phyloP scores from a whole-genome alignment of 1,139 yeast genomes.

The Zygosaccharomyces sapae region DNA sequence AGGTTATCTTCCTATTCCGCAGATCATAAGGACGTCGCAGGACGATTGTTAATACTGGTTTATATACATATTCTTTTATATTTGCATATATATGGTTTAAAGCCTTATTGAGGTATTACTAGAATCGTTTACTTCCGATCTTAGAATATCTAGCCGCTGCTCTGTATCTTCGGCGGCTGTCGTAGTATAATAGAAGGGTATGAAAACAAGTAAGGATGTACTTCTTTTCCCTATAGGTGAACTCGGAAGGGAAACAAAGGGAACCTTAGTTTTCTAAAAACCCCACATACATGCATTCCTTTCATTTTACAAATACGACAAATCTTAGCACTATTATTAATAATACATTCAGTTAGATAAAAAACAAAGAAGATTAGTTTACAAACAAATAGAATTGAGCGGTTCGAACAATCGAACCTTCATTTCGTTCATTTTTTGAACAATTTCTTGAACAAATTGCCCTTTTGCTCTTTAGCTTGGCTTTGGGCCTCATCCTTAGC shows the following conservation, averaged over 20 bases:
- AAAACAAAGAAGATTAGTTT: neutral
- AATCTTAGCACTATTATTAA: neutral
- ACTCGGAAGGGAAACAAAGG: neutral
- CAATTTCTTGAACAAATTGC: conserved; percentile 5
- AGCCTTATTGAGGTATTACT: neutral
- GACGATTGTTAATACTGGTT: neutral
- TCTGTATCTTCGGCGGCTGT: neutral
- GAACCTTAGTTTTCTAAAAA: no score
- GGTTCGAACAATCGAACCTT: neutral
- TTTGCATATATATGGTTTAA: neutral
- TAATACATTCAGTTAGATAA: neutral
- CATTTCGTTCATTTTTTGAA: conserved; percentile 2
- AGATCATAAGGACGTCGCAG: neutral
- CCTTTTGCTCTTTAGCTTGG: conserved; percentile 3
- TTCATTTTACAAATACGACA: neutral
- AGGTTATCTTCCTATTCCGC: neutral
- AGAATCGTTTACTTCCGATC: no score
- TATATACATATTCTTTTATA: neutral
- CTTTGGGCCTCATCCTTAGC: conserved; percentile 4
- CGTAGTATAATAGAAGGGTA: neutral
- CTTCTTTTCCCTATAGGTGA: neutral
- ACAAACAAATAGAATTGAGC: neutral
- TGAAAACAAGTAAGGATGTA: neutral
- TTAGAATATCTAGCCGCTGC: neutral
- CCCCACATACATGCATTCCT: no score